Conservation (phyloP, 306 rosid species). For the Arachis stenosperma region DNA sequence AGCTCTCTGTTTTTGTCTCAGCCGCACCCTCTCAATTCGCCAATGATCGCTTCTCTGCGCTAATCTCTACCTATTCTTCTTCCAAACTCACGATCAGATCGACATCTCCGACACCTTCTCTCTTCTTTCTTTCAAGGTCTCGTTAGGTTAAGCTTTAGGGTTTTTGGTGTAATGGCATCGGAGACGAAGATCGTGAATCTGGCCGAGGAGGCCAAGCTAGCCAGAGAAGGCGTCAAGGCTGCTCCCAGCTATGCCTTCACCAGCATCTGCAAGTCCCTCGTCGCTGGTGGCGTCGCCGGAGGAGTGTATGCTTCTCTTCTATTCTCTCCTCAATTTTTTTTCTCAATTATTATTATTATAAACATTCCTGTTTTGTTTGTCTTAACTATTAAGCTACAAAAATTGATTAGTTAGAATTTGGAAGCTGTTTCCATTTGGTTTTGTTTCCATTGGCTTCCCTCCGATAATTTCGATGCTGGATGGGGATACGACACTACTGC, state of each 20-base stretch:
- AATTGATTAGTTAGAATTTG: neutral
- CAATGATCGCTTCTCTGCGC: neutral
- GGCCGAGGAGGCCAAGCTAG: slow-evolving; percentile 86
- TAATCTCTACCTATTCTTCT: neutral
- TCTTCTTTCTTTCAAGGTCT: neutral
- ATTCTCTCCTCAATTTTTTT: neutral
- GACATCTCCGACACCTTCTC: neutral
- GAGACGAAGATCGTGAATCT: slow-evolving; percentile 82
- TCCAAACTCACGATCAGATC: neutral
- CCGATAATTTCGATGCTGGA: neutral
- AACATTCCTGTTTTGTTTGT: neutral
- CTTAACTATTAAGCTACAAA: neutral
- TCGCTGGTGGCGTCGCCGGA: slow-evolving; percentile 95
- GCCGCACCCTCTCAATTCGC: neutral
- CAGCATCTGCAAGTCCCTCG: slow-evolving; percentile 79
- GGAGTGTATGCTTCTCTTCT: slow-evolving; percentile 70
- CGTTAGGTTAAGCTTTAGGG: neutral
- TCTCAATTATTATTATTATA: slow-evolving; percentile 5
- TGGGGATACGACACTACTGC: neutral
- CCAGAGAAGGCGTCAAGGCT: slow-evolving; percentile 76
- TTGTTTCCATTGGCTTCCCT: neutral
- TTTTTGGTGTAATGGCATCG: slow-evolving; percentile 59
- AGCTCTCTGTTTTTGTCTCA: neutral
- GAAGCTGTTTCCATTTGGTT: neutral
- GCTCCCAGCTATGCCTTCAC: slow-evolving; percentile 64